Evolutionary conservation across 805 yeast genomes (phyloP).

Genomic region (Wickerhamiella musiphila): DNA sequence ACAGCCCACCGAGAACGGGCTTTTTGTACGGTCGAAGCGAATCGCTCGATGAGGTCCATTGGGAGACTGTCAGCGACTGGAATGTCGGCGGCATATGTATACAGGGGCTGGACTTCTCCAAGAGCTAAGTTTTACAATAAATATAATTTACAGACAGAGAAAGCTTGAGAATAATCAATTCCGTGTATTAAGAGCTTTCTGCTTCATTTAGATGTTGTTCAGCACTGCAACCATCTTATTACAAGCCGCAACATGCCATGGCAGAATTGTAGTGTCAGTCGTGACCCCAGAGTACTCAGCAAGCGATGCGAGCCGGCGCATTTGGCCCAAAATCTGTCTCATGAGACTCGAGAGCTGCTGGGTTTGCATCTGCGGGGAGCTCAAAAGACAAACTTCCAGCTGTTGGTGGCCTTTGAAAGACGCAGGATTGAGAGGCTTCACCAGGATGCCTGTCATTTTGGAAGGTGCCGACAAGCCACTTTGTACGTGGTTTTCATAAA

Average conservation of each 20-base stretch:
- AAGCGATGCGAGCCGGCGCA: constrained; percentile 22
- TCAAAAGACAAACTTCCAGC: constrained; percentile 5
- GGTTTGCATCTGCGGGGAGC: constrained; percentile 6
- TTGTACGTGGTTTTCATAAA: constrained; percentile 3
- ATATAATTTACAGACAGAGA: no score
- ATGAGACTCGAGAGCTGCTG: constrained; percentile 10
- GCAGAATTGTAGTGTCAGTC: constrained; percentile 17
- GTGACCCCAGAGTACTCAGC: constrained; percentile 22
- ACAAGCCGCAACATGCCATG: constrained; percentile 26
- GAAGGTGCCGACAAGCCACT: constrained; percentile 5
- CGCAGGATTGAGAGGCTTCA: constrained; percentile 8
- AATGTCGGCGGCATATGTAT: no score
- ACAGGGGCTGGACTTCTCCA: no score
- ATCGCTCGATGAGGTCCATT: no score
- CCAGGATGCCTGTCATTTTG: constrained; percentile 10
- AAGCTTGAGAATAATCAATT: constrained; percentile 3
- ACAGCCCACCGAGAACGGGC: no score
- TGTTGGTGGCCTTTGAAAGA: constrained; percentile 5
- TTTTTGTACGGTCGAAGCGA: no score
- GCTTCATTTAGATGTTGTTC: constrained; percentile 1
- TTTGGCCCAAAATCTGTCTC: constrained; percentile 22
- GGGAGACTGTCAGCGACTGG: no score
- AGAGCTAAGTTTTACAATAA: no score
- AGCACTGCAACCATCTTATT: constrained; percentile 16
- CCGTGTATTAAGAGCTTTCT: no score